Conservation (phyloP, 1,284 basidiomycete species). For the Meripilus lineatus region DNA sequence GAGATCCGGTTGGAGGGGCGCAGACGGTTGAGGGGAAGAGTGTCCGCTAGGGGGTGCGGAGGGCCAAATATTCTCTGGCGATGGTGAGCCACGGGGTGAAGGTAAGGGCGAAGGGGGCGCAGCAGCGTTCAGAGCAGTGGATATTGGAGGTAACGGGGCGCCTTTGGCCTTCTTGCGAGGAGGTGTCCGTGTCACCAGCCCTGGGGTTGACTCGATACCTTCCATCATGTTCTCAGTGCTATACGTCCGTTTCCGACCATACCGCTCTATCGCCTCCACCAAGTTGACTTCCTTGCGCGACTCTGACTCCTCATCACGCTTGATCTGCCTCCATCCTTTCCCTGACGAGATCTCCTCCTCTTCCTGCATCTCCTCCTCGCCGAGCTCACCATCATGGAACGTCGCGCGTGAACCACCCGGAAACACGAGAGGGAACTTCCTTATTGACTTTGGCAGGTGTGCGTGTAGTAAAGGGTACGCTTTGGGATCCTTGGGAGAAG, state of each 20-base stretch:
- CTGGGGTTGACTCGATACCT: slow-evolving; percentile 58
- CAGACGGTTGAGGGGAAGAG: slow-evolving; percentile 62
- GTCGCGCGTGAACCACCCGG: slow-evolving; percentile 74
- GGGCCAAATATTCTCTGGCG: slow-evolving; percentile 67
- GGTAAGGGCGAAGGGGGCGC: slow-evolving; percentile 79
- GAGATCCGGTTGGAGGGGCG: slow-evolving; percentile 74
- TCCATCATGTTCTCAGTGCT: slow-evolving; percentile 71
- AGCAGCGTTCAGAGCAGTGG: slow-evolving; percentile 52
- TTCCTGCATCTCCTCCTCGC: slow-evolving; percentile 62
- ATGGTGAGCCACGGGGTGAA: slow-evolving; percentile 77
- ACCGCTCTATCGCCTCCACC: slow-evolving; percentile 74
- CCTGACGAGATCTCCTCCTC: slow-evolving; percentile 66
- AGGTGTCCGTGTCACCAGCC: slow-evolving; percentile 45
- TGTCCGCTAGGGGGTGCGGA: slow-evolving; percentile 71
- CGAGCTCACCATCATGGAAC: slow-evolving; percentile 62
- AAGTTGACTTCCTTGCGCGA: slow-evolving; percentile 54
- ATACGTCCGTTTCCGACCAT: slow-evolving; percentile 72
- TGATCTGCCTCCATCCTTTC: slow-evolving; percentile 68
- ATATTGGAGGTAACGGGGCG: slow-evolving; percentile 48
- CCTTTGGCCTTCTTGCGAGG: slow-evolving; percentile 74
- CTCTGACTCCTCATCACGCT: slow-evolving; percentile 52
- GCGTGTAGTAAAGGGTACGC: slow-evolving; percentile 71
- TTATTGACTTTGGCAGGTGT: slow-evolving; percentile 60
- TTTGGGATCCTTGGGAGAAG: slow-evolving; percentile 72
- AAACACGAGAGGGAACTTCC: slow-evolving; percentile 71